Conservation (phyloP, 768 basidiomycete species). For the Termitomyces sp. region DNA sequence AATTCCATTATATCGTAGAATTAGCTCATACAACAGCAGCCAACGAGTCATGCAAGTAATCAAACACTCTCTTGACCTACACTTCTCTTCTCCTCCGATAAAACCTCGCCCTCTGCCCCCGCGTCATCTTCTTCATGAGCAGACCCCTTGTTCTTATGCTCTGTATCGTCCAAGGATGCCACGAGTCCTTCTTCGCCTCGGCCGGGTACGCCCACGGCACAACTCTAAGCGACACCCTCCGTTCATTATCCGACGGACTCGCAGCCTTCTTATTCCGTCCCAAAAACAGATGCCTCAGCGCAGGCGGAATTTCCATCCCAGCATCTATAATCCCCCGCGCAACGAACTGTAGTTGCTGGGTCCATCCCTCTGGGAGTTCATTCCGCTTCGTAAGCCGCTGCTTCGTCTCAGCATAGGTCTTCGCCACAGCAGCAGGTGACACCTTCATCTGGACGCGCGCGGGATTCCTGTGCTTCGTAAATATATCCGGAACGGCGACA, state of each 20-base stretch:
- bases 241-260: neutral
- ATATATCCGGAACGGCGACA: neutral
- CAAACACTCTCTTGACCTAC: too few species aligned
- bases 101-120: neutral
- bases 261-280: conserved; percentile 12
- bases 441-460: neutral
- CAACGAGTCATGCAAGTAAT: too few species aligned
- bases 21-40: neutral
- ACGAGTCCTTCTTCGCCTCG: neutral
- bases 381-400: neutral
- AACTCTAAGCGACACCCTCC: conserved; percentile 1
- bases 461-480: neutral
- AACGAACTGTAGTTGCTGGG: conserved; percentile 10
- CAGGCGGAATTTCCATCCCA: conserved; percentile 15
- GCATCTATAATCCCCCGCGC: conserved; percentile 13
- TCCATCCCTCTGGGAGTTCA: conserved; percentile 9
- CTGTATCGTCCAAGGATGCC: conserved; percentile 11
- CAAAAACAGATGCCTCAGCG: conserved; percentile 16
- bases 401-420: neutral
- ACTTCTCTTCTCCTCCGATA: neutral
- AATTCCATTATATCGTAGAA: neutral
- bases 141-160: conserved; percentile 10
- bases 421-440: neutral
- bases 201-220: conserved; percentile 12
- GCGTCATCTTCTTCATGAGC: neutral